Conservation (phyloP, 192 early-diverging fungal genomes). For the Phlyctochytrium arcticum region DNA sequence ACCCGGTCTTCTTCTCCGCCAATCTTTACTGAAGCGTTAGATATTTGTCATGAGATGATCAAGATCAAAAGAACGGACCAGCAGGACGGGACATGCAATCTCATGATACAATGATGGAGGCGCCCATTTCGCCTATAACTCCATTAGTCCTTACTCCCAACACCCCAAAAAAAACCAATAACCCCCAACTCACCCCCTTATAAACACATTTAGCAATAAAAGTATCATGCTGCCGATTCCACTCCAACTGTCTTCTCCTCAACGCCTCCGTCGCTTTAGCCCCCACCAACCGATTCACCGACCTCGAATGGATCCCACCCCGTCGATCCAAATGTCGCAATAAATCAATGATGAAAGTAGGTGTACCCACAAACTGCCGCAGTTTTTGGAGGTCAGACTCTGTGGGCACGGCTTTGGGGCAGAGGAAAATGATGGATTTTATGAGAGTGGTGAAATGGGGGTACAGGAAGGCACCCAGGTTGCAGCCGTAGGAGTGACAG, state of each 20-base stretch:
- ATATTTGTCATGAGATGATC: not conserved
- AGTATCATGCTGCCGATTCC: slow-evolving; percentile 16
- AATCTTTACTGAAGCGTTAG: slow-evolving; percentile 6
- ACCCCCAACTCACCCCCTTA: not conserved
- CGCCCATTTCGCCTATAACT: slow-evolving; percentile 14
- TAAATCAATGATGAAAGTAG: slow-evolving; percentile 13
- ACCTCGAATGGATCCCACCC: slow-evolving; percentile 19
- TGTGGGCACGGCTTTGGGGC: slow-evolving; percentile 21
- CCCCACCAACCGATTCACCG: slow-evolving; percentile 14
- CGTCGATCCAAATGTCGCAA: slow-evolving; percentile 15
- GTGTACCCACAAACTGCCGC: slow-evolving; percentile 2
- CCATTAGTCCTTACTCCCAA: not conserved
- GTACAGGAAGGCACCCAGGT: slow-evolving; percentile 2
- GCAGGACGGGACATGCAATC: slow-evolving; percentile 15
- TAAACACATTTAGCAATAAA: slow-evolving; percentile 15
- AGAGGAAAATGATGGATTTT: slow-evolving; percentile 22
- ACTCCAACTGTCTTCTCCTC: slow-evolving; percentile 9
- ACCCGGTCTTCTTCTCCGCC: slow-evolving; percentile 19
- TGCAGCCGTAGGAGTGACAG: slow-evolving; percentile 31
- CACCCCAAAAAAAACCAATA: not conserved
- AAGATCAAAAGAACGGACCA: slow-evolving; percentile 4
- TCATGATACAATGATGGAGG: not conserved
- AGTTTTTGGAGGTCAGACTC: slow-evolving; percentile 1
- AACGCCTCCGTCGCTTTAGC: not conserved
- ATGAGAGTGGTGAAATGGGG: not conserved